Conservation (phyloP, 148 eudicot species). For the Dysphania ambrosioides region DNA sequence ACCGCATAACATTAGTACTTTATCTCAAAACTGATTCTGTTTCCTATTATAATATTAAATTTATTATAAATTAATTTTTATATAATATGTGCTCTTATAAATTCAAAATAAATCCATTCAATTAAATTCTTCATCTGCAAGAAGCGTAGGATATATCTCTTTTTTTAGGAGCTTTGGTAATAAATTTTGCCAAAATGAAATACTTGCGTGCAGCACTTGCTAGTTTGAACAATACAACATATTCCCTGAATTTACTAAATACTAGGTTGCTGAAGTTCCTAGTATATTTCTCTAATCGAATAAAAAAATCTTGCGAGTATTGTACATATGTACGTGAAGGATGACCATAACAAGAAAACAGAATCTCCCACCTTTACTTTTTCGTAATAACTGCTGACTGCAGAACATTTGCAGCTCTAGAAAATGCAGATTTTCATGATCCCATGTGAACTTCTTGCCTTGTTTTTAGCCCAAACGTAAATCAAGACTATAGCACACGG, state of each 20-base stretch:
- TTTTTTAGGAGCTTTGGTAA: not conserved
- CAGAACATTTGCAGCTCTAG: not conserved
- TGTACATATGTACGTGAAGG: too few relatives aligned
- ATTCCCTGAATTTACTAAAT: not conserved
- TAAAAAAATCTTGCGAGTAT: too few relatives aligned
- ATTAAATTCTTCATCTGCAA: too few relatives aligned
- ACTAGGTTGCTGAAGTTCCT: not conserved
- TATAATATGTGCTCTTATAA: not conserved
- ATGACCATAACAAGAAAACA: not conserved
- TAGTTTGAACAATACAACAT: not conserved
- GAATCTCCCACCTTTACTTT: not conserved
- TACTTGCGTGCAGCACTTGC: not conserved
- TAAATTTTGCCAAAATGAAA: not conserved
- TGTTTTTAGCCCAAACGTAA: too few relatives aligned
- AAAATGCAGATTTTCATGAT: not conserved
- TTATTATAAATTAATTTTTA: not conserved
- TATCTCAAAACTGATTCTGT: too few relatives aligned
- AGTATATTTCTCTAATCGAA: not conserved
- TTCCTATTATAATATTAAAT: too few relatives aligned
- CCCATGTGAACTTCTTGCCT: not conserved
- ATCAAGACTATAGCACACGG: too few relatives aligned
- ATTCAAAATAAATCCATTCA: not conserved
- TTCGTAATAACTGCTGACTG: not conserved
- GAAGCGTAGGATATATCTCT: too few relatives aligned
- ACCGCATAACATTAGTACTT: too few relatives aligned